Evolutionary conservation across 208 protist species (phyloP).

Genomic region (Trypanosoma vivax): DNA sequence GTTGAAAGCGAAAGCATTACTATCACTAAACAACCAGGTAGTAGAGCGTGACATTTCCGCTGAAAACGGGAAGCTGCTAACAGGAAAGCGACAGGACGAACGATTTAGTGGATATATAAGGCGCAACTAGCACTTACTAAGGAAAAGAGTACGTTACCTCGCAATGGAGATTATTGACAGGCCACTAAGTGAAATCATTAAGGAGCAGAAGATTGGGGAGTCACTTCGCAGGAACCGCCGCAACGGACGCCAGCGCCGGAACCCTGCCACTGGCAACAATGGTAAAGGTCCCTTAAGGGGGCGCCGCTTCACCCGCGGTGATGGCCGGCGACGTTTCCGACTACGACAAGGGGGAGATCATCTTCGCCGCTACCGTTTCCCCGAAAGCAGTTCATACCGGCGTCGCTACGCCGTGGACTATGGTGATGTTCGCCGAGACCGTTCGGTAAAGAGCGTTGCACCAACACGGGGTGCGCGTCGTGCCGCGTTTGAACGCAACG

Average conservation of each 20-base stretch:
- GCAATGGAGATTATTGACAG: conserved; percentile 84
- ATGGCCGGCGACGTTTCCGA: background rate
- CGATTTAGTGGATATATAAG: too few relatives aligned
- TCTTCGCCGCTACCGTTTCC: background rate
- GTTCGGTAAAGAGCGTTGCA: conserved; percentile 43
- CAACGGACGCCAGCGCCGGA: conserved; percentile 1
- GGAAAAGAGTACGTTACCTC: too few relatives aligned
- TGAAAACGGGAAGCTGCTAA: too few relatives aligned
- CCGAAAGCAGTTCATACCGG: background rate
- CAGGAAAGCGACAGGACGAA: background rate
- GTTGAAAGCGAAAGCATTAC: too few relatives aligned
- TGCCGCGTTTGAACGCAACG: conserved; percentile 53
- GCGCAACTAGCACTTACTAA: too few relatives aligned
- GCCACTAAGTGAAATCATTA: conserved; percentile 80
- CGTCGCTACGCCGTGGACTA: conserved; percentile 17
- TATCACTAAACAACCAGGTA: too few relatives aligned
- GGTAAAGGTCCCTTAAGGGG: background rate
- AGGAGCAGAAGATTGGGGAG: conserved; percentile 79
- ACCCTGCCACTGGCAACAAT: background rate
- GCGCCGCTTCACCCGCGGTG: background rate
- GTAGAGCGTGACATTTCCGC: too few relatives aligned
- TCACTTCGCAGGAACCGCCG: conserved; percentile 45
- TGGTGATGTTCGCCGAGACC: conserved; percentile 21
- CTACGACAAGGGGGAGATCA: background rate
- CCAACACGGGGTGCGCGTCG: conserved; percentile 27